Conservation (phyloP, 768 basidiomycete genomes). For the Naganishia antarctica region DNA sequence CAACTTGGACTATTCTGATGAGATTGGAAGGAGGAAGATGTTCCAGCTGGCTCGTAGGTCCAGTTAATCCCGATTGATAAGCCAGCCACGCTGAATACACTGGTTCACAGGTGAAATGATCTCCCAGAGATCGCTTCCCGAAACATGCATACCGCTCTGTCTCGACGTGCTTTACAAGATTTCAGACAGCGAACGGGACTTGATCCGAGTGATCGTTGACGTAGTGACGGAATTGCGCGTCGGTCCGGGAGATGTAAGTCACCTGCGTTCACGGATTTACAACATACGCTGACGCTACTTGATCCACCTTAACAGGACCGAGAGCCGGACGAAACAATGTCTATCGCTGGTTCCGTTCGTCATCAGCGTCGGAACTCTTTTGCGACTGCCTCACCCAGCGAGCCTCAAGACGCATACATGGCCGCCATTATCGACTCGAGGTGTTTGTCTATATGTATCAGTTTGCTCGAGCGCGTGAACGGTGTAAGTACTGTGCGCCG, state of each 20-base stretch:
- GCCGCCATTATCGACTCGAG: constrained; percentile 66
- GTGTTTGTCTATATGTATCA: constrained; percentile 71
- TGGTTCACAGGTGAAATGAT: constrained; percentile 71
- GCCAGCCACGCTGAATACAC: neutral
- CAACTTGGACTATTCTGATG: constrained; percentile 83
- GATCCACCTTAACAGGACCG: constrained; percentile 48
- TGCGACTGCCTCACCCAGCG: constrained; percentile 32
- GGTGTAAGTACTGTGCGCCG: constrained; percentile 56
- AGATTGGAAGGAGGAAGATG: constrained; percentile 83
- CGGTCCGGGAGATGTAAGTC: constrained; percentile 30
- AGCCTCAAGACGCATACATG: constrained; percentile 59
- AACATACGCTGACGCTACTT: constrained; percentile 11
- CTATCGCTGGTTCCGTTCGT: constrained; percentile 19
- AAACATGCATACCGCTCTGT: constrained; percentile 64
- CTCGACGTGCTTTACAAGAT: constrained; percentile 75
- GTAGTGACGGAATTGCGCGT: constrained; percentile 75
- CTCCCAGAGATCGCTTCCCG: constrained; percentile 64
- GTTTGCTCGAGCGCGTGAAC: constrained; percentile 79
- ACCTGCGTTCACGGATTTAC: neutral
- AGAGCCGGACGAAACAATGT: constrained; percentile 27
- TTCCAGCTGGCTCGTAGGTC: constrained; percentile 73
- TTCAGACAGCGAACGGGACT: constrained; percentile 69
- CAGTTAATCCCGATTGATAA: neutral
- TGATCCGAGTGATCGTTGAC: constrained; percentile 83
- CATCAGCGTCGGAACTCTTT: constrained; percentile 41